Percentiles rank a stretch among this genome's conserved stretches.
Conservation (phyloP, 2,329 filamentous ascomycete species). For the Clarireedia paspali region DNA sequence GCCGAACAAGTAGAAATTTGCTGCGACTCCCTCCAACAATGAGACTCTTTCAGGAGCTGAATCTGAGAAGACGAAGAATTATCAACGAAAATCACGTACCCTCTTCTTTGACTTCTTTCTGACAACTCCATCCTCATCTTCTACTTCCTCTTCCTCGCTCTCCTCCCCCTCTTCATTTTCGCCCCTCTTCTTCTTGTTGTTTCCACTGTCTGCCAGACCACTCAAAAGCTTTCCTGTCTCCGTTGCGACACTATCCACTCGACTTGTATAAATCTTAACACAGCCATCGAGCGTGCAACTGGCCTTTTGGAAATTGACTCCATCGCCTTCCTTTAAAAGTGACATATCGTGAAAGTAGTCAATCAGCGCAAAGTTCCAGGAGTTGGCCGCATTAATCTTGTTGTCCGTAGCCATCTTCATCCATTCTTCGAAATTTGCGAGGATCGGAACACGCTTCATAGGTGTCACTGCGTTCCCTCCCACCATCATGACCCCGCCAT, state of each 20-base stretch:
- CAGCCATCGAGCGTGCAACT: conserved; percentile 96
- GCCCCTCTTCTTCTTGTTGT: conserved; percentile 64
- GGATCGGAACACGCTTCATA: conserved; percentile 89
- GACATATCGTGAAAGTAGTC: conserved; percentile 99
- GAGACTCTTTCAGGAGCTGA: too few species aligned
- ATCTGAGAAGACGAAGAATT: not conserved
- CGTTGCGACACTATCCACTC: conserved; percentile 95
- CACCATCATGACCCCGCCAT: conserved; percentile 56
- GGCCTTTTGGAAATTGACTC: conserved; percentile 97
- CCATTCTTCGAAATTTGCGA: conserved; percentile 99
- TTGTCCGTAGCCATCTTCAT: conserved; percentile 99
- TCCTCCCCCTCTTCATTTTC: conserved; percentile 57
- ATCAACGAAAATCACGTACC: conserved; percentile 37
- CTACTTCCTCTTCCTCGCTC: conserved; percentile 48
- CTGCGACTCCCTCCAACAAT: too few species aligned
- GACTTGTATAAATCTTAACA: conserved; percentile 98
- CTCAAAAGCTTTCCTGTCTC: conserved; percentile 94
- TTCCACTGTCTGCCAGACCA: conserved; percentile 79
- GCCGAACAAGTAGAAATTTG: too few species aligned
- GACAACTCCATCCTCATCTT: conserved; percentile 46
- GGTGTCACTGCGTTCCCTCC: conserved; percentile 76
- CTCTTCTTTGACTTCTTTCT: conserved; percentile 66
- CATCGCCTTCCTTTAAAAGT: conserved; percentile 87
- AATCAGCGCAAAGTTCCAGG: conserved; percentile 99
- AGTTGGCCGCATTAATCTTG: conserved; percentile 96